Evolutionary conservation across 2,329 filamentous ascomycete species (phyloP), one percentile per base, ranked within the genome.

Genomic region (Fusarium metavorans): DNA sequence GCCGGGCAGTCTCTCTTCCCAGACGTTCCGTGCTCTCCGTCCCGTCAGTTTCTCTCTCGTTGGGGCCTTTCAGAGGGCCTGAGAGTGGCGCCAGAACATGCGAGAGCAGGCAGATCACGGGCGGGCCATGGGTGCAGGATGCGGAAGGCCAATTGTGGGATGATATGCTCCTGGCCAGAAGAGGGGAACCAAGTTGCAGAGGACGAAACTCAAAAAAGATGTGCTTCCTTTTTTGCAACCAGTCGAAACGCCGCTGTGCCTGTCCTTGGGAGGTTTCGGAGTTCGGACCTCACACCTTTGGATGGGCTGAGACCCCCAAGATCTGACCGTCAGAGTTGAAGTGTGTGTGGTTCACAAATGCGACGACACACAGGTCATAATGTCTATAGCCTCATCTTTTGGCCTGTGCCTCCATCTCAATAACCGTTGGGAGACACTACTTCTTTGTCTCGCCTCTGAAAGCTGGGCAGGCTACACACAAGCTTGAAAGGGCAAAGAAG

Each of bases 121-220:
- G 45, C 45, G 23, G 45, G 23, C 30, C 30, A 45, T 43, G 57
- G 39, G 45, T 64, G 50, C 50, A 57, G 58, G 58, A 72, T 64
- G 58, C 64, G 59, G 66, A 66, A 67, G 41, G 10, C n/a, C n/a
- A 18, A 16, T 41, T 66, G 59, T 45, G 66, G 58, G 67, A 63
- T 41, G 41, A 34, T 70, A 34, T 70, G 71, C 67, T 73, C 50
- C 70, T 56, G 59, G 71, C 68, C 67, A 20, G 43, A 45, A 25
- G 45, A 30, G 45, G 23, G 45, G 20, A 23, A 43, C 20, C 30
- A 32, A 32, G 30, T 30, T 30, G 30, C 30, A 30, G 20, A 45
- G 48, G 60, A 30, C n/a, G 41, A 34, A 50, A 32, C 39, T 57
- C 52, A 57, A 57, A 57, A n/a, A 20, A 10, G 18, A 32, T 1